Evolutionary conservation across 106 monocot genomes (phyloP).

Genomic region (Triglochin maritima): DNA sequence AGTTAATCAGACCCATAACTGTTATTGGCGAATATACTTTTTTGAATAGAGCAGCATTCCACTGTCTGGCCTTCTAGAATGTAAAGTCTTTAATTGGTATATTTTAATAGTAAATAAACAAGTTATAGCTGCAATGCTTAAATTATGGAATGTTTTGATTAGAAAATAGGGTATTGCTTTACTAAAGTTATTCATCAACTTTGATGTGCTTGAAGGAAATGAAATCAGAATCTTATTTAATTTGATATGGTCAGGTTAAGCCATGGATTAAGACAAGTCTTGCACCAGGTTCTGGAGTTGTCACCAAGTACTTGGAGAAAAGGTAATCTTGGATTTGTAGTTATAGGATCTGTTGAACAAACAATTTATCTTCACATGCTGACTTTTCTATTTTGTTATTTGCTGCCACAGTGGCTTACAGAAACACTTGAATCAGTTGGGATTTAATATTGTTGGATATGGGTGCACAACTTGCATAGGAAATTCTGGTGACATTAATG

Average conservation of each 20-base stretch:
- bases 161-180: no score
- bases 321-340: slow-evolving; percentile 30
- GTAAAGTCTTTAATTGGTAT: no score
- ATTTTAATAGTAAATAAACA: no score
- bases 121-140: no score
- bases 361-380: neutral
- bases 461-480: slow-evolving; percentile 99
- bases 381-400: neutral
- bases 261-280: slow-evolving; percentile 97
- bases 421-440: slow-evolving; percentile 79
- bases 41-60: no score
- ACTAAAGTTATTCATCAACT: no score
- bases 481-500: slow-evolving; percentile 93
- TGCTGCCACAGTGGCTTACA: slow-evolving; percentile 62
- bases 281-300: slow-evolving; percentile 92
- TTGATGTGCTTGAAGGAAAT: no score
- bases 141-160: no score
- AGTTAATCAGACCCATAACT: no score
- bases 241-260: slow-evolving; percentile 46
- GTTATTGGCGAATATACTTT: no score
- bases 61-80: no score
- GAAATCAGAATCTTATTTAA: neutral
- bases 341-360: neutral
- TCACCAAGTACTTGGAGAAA: slow-evolving; percentile 69
- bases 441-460: slow-evolving; percentile 93